Percentiles rank a stretch among this genome's conserved stretches.
Conservation (phyloP, 2,329 filamentous ascomycete genomes). For the Cordyceps militaris region DNA sequence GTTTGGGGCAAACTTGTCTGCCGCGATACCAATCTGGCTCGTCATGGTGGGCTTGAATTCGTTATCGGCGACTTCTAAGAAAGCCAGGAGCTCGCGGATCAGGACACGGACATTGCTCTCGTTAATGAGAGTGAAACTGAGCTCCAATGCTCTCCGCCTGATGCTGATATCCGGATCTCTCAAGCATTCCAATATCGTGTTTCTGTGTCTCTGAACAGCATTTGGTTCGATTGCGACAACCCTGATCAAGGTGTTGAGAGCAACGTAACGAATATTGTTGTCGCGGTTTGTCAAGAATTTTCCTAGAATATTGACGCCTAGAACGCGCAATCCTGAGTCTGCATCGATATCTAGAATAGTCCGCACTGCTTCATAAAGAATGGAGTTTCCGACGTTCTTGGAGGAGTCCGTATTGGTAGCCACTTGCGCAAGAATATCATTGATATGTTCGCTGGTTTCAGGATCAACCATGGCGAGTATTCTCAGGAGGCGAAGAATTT, state of each 20-base stretch:
- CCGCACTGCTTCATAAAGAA: conserved; percentile 92
- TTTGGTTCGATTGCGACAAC: conserved; percentile 97
- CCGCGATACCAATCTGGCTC: conserved; percentile 92
- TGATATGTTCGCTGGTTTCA: conserved; percentile 91
- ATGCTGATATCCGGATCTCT: conserved; percentile 98
- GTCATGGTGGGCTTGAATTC: conserved; percentile 99
- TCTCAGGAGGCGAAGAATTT: conserved; percentile 79
- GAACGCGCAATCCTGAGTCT: conserved; percentile 85
- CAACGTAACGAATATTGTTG: conserved; percentile 98
- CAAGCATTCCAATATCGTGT: conserved; percentile 93
- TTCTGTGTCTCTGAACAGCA: conserved; percentile 91
- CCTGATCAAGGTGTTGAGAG: conserved; percentile 93
- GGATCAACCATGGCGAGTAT: conserved; percentile 81
- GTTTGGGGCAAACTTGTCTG: conserved; percentile 91
- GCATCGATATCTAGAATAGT: conserved; percentile 98
- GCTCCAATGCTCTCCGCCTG: conserved; percentile 83
- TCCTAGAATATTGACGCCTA: conserved; percentile 96
- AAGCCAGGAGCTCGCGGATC: conserved; percentile 86
- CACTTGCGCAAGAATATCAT: conserved; percentile 95
- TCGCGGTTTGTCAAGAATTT: conserved; percentile 98
- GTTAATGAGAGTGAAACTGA: conserved; percentile 97
- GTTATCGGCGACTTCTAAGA: conserved; percentile 93
- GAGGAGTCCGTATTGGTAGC: conserved; percentile 97
- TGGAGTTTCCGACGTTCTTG: conserved; percentile 98
- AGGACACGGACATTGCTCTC: conserved; percentile 91